Conservation (phyloP, 495 filamentous ascomycete genomes). For the Tetracladium setigerum region DNA sequence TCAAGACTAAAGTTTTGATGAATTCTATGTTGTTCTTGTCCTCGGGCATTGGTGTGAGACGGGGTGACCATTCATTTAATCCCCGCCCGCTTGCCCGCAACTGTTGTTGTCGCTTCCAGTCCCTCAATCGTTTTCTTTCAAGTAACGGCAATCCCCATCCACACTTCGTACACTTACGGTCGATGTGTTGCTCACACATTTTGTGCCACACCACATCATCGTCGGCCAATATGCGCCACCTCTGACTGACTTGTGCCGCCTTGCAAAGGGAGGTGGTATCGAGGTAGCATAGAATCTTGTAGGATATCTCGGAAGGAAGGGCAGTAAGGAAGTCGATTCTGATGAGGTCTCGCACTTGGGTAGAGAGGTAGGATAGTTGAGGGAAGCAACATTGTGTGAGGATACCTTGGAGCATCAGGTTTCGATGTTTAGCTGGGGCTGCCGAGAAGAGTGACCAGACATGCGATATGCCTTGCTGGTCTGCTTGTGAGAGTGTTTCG, state of each 20-base stretch:
- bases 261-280: conserved; percentile 97
- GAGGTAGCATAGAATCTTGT: conserved; percentile 86
- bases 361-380: conserved; percentile 85
- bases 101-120: conserved; percentile 78
- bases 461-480: conserved; percentile 90
- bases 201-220: conserved; percentile 97
- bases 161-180: conserved; percentile 93
- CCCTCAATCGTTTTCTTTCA: conserved; percentile 79
- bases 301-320: conserved; percentile 81
- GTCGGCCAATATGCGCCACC: conserved; percentile 83
- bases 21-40: not conserved
- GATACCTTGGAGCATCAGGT: conserved; percentile 92
- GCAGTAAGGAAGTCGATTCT: conserved; percentile 92
- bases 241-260: conserved; percentile 86
- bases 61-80: conserved; percentile 45
- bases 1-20: not conserved
- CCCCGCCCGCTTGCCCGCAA: conserved; percentile 48
- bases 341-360: conserved; percentile 80
- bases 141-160: conserved; percentile 90
- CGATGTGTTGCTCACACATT: conserved; percentile 99
- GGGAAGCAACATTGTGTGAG: conserved; percentile 95
- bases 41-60: conserved; percentile 40
- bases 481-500: conserved; percentile 68
- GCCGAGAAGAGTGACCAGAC: conserved; percentile 98
- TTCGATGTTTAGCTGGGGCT: conserved; percentile 84